These are phyloP conservation scores for Phytophthora tubulina DNA, from an alignment of 352 stramenopile genomes.

Conservation along the genomic window DNA sequence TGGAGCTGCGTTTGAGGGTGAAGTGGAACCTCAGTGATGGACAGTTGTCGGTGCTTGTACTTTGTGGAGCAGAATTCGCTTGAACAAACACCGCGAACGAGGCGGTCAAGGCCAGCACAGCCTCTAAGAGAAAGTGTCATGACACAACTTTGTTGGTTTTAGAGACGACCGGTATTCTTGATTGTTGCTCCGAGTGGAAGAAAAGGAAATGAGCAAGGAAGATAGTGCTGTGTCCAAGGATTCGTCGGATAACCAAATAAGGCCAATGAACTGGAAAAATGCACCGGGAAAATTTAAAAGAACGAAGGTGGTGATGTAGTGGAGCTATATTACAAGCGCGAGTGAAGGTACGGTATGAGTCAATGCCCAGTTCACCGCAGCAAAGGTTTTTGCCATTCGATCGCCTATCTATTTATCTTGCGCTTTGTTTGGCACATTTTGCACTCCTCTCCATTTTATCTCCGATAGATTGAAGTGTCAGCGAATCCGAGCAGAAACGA, in stretches of 20 bases:
- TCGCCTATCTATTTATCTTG: conserved; percentile 8
- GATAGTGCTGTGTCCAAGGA: background rate
- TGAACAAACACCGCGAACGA: background rate
- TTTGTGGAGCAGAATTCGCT: background rate
- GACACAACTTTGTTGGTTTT: background rate
- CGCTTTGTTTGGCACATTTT: conserved; percentile 9
- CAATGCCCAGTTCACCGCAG: background rate
- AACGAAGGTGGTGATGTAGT: too few species aligned
- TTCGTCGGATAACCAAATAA: background rate
- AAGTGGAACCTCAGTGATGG: conserved; percentile 41
- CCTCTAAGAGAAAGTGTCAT: background rate
- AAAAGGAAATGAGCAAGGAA: background rate
- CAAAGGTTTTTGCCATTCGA: conserved; percentile 6
- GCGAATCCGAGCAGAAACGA: background rate
- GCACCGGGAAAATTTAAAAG: background rate
- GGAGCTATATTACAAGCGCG: too few species aligned
- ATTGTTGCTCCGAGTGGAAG: background rate
- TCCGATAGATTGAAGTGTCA: background rate
- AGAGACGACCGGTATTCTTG: too few species aligned
- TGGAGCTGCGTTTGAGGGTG: conserved; percentile 44
- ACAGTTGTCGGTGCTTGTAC: background rate
- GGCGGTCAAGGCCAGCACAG: background rate
- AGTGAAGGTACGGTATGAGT: too few species aligned
- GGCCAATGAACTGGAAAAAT: background rate
- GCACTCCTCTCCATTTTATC: background rate